These are phyloP conservation scores for Leccinum subgranulosum DNA, from an alignment of 768 basidiomycete species.

Conservation along the genomic window DNA sequence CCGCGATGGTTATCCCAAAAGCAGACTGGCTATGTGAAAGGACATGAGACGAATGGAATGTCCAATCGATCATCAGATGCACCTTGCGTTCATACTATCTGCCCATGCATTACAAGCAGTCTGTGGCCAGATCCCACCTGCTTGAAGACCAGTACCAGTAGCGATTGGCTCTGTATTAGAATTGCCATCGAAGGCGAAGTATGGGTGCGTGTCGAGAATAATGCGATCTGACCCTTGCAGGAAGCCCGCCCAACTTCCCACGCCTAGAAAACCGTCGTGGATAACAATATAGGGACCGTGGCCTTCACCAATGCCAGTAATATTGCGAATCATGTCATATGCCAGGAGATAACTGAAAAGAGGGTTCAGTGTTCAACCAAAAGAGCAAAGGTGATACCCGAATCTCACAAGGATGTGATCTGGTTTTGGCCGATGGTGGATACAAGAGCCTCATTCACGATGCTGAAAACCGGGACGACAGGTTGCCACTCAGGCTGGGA, in stretches of 20 bases:
- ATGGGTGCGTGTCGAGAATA: slow-evolving; percentile 66
- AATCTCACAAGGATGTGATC: slow-evolving; percentile 58
- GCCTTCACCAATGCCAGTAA: slow-evolving; percentile 74
- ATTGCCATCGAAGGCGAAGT: slow-evolving; percentile 55
- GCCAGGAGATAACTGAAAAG: slow-evolving; percentile 51
- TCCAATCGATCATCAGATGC: slow-evolving; percentile 11
- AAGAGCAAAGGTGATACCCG: neutral
- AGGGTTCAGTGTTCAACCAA: neutral
- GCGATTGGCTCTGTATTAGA: slow-evolving; percentile 34
- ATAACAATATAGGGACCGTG: slow-evolving; percentile 53
- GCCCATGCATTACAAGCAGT: slow-evolving; percentile 62
- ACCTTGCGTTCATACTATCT: slow-evolving; percentile 44
- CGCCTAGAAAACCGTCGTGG: slow-evolving; percentile 60
- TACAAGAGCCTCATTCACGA: slow-evolving; percentile 61
- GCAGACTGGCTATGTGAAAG: slow-evolving; percentile 35
- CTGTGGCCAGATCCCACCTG: slow-evolving; percentile 45
- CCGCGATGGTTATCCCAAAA: slow-evolving; percentile 72
- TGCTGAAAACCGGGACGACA: slow-evolving; percentile 58
- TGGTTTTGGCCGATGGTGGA: slow-evolving; percentile 50
- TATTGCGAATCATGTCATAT: slow-evolving; percentile 62
- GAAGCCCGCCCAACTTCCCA: slow-evolving; percentile 45
- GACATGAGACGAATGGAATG: neutral
- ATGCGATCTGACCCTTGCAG: slow-evolving; percentile 57
- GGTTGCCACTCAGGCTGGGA: slow-evolving; percentile 68
- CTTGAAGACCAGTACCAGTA: slow-evolving; percentile 28